These are phyloP conservation scores for Talaromyces proteolyticus DNA, from an alignment of 495 filamentous ascomycete species.

Conservation along the genomic window DNA sequence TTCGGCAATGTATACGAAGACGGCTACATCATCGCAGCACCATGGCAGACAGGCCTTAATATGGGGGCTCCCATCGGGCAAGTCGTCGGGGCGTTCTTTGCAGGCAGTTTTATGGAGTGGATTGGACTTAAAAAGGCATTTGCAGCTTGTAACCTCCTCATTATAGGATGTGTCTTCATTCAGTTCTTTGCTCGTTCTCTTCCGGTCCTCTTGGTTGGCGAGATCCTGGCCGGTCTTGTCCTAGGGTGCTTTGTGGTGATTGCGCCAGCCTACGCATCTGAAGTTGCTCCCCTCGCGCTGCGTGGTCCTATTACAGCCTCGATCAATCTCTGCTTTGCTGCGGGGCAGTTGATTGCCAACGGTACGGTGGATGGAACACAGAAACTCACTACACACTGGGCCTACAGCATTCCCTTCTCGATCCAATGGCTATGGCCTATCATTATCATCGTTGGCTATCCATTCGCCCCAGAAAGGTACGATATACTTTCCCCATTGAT, in stretches of 20 bases:
- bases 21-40: slow-evolving; percentile 20
- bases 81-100: slow-evolving; percentile 18
- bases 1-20: too few species aligned
- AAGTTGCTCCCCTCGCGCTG: background rate
- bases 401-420: background rate
- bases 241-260: slow-evolving; percentile 49
- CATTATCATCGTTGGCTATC: too few species aligned
- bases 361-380: background rate
- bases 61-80: slow-evolving; percentile 26
- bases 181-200: slow-evolving; percentile 41
- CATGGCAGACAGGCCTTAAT: slow-evolving; percentile 27
- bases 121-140: slow-evolving; percentile 32
- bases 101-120: slow-evolving; percentile 28
- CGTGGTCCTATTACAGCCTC: background rate
- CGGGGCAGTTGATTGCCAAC: background rate
- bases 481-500: too few species aligned
- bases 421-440: background rate
- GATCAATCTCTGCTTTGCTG: background rate
- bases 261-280: slow-evolving; percentile 58
- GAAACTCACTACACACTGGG: background rate
- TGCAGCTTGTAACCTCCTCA: slow-evolving; percentile 29
- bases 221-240: slow-evolving; percentile 39
- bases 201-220: slow-evolving; percentile 31
- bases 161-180: slow-evolving; percentile 47
- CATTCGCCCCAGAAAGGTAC: too few species aligned